These are phyloP conservation scores for Podospora anserina DNA, from an alignment of 495 filamentous ascomycete species.

Conservation along the genomic window DNA sequence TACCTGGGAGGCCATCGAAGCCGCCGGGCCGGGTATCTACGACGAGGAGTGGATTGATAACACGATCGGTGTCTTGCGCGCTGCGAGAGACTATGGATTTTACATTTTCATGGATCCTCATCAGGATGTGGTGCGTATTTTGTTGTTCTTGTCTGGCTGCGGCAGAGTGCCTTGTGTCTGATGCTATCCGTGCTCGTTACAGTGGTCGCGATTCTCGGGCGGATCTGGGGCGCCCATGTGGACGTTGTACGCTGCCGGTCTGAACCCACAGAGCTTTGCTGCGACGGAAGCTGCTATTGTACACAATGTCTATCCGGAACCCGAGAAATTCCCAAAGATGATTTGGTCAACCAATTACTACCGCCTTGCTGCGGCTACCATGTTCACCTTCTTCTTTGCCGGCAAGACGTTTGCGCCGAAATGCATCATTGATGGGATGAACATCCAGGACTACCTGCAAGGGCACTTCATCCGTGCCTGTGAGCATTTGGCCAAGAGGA, in stretches of 20 bases:
- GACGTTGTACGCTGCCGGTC: constrained; percentile 90
- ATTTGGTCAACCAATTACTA: constrained; percentile 98
- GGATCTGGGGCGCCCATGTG: constrained; percentile 96
- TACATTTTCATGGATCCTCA: constrained; percentile 98
- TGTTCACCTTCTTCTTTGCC: constrained; percentile 92
- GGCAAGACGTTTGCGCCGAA: constrained; percentile 94
- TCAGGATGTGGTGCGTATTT: constrained; percentile 77
- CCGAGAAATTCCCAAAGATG: constrained; percentile 92
- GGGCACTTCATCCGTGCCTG: constrained; percentile 78
- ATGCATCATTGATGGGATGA: constrained; percentile 88
- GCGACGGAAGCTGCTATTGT: constrained; percentile 90
- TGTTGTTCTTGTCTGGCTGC: background rate
- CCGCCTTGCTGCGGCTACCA: constrained; percentile 79
- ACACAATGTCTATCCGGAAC: constrained; percentile 90
- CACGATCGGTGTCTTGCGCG: constrained; percentile 77
- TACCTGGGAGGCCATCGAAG: constrained; percentile 98
- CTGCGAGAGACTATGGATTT: constrained; percentile 87
- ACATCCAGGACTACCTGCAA: constrained; percentile 96
- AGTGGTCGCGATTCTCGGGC: constrained; percentile 93
- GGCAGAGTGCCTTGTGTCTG: background rate
- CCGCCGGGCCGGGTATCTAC: constrained; percentile 87
- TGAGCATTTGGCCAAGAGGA: constrained; percentile 73
- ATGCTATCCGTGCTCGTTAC: background rate
- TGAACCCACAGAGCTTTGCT: constrained; percentile 80
- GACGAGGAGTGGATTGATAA: constrained; percentile 92